phyloP scores from a whole-genome alignment of 768 basidiomycete genomes.

The Phylloporus sp. region DNA sequence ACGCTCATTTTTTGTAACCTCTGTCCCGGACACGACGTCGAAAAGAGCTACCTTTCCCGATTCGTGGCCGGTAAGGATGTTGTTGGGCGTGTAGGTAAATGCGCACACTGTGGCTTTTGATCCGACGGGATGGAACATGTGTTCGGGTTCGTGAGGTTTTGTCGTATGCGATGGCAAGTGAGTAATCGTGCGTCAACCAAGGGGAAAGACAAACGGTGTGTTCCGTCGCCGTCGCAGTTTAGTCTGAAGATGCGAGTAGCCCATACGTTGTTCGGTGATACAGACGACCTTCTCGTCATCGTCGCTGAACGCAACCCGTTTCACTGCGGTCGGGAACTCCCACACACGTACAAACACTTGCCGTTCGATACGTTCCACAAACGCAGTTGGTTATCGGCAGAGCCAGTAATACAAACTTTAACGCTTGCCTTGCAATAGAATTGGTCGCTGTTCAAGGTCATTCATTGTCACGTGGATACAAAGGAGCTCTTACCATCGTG shows the following conservation, averaged over 20 bases:
- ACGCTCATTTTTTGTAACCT: slow-evolving; percentile 77
- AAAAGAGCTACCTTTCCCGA: slow-evolving; percentile 93
- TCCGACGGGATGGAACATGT: slow-evolving; percentile 84
- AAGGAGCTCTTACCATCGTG: slow-evolving; percentile 14
- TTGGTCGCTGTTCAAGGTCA: slow-evolving; percentile 51
- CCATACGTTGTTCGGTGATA: slow-evolving; percentile 98
- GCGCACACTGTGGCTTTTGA: slow-evolving; percentile 97
- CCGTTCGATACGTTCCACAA: slow-evolving; percentile 89
- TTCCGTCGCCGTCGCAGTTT: slow-evolving; percentile 77
- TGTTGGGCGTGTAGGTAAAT: slow-evolving; percentile 72
- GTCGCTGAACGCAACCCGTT: slow-evolving; percentile 89
- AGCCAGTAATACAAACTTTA: slow-evolving; percentile 46
- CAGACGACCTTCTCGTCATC: slow-evolving; percentile 82
- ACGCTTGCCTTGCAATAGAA: slow-evolving; percentile 59
- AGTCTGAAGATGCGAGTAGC: slow-evolving; percentile 81
- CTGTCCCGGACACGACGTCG: slow-evolving; percentile 83
- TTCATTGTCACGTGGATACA: background rate
- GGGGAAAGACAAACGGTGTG: slow-evolving; percentile 59
- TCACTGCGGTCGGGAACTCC: slow-evolving; percentile 98
- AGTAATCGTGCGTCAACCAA: background rate
- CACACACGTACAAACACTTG: slow-evolving; percentile 89
- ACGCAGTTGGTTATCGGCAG: slow-evolving; percentile 90
- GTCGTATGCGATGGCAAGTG: slow-evolving; percentile 7
- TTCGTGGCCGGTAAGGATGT: slow-evolving; percentile 93
- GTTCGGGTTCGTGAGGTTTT: slow-evolving; percentile 75